Base-by-base conservation (phyloP, 345 rosid species). In the Pistacia integerrima region DNA sequence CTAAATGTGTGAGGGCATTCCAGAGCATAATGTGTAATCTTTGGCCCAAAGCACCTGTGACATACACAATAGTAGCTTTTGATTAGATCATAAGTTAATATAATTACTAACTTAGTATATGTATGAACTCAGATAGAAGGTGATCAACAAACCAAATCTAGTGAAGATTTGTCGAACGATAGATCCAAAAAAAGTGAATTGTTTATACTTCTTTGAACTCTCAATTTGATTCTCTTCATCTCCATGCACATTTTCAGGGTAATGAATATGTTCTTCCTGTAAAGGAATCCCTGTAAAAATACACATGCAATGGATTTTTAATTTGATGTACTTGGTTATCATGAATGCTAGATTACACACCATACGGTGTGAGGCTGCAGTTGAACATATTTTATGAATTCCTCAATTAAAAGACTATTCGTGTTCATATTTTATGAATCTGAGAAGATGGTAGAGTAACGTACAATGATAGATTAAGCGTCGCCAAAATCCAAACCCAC, bases 401-500 rank as follows among this genome's bases (percentile, higher is more conserved):
- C 25, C 33, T 30, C 3, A 2, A 30, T 2, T 30, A 30, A 30
- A 1, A 30, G 33, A 30, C 33, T 30, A 30, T 38, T 38, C 2
- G 46, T 41, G 6, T 41, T 41, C 46, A 7, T 7, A 41, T 41
- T 0, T 12, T 51, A 2, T 14, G 41, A 28, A 33, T 62, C 13
- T 30, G 3, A 10, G 4, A 57, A 57, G 25, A 16, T 3, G 18
- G 25, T 16, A 62, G 28, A 35, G 69, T 9, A 20, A 66, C 52
- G 16, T 13, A 69, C 73, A 30, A 28, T 30, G 1, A 33, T 69
- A 52, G 44, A 52, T 54, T 8, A 69, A 16, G 25, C 46, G 33
- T 69, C 54, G 41, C 73, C 73, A 69, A 52, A 16, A 52, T 54
- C 61, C 73, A 4, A 69, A 46, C 28, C 61, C 46, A 69, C 12